Conservation (phyloP, 768 basidiomycete species). For the Suillus alpinus region DNA sequence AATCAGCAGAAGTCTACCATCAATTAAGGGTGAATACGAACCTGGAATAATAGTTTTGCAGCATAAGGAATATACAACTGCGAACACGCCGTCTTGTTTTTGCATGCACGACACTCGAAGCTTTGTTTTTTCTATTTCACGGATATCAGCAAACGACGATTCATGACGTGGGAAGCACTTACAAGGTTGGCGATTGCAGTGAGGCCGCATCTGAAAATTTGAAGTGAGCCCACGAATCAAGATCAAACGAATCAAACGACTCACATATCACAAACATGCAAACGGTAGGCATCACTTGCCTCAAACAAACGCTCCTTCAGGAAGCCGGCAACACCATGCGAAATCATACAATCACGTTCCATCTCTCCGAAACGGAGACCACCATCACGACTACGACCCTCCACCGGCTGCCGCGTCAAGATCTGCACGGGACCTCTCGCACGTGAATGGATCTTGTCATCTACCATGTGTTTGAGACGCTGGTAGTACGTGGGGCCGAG, state of each 20-base stretch:
- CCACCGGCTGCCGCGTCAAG: conserved; percentile 94
- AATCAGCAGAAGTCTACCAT: conserved; percentile 3
- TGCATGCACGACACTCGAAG: conserved; percentile 97
- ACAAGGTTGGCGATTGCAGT: conserved; percentile 96
- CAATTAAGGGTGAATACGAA: conserved; percentile 26
- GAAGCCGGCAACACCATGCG: conserved; percentile 97
- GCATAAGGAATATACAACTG: conserved; percentile 95
- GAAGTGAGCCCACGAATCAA: conserved; percentile 5
- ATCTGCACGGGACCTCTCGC: conserved; percentile 98
- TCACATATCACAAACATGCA: conserved; percentile 96
- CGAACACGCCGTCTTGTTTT: conserved; percentile 93
- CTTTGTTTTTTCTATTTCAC: conserved; percentile 86
- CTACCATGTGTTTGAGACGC: conserved; percentile 99
- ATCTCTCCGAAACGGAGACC: conserved; percentile 99
- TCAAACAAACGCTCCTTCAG: conserved; percentile 96
- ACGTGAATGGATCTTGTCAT: conserved; percentile 98
- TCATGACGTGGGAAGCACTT: conserved; percentile 29
- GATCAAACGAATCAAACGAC: conserved; percentile 29
- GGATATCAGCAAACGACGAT: conserved; percentile 8
- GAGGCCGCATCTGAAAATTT: conserved; percentile 71
- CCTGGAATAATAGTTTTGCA: conserved; percentile 95
- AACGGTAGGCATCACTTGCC: conserved; percentile 87
- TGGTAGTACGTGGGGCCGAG: conserved; percentile 99
- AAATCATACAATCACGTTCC: conserved; percentile 99
- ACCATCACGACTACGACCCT: conserved; percentile 98